phyloP scores from a whole-genome alignment of 192 early-diverging fungal species.

The Coemansia aciculifera region DNA sequence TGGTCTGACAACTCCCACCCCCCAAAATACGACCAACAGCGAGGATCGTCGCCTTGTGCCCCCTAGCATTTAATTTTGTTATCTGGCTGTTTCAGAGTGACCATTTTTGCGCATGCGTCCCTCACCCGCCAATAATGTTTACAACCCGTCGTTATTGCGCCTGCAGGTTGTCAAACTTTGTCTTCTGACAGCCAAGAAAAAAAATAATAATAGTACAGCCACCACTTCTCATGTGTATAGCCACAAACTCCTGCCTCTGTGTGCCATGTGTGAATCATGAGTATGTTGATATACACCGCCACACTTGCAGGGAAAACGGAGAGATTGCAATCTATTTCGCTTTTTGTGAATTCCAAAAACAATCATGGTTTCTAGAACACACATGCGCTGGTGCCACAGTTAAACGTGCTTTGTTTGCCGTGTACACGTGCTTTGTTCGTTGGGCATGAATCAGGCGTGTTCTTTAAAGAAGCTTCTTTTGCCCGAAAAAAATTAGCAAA shows the following conservation, averaged over 20 bases:
- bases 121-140: neutral
- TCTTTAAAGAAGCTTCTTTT: slow-evolving; percentile 8
- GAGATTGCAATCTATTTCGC: neutral
- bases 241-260: neutral
- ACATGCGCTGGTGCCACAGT: slow-evolving; percentile 1
- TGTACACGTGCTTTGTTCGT: slow-evolving; percentile 7
- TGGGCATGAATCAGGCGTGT: neutral
- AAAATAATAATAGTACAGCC: neutral
- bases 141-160: too few relatives aligned
- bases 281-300: neutral
- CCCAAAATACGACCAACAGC: neutral
- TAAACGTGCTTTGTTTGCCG: neutral
- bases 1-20: neutral
- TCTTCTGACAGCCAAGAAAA: neutral
- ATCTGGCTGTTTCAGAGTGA: neutral
- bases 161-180: neutral
- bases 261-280: neutral
- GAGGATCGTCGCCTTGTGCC: slow-evolving; percentile 1
- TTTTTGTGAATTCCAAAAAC: neutral
- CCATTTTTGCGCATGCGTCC: neutral
- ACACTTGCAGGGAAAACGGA: neutral
- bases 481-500: neutral
- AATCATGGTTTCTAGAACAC: neutral
- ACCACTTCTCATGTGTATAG: neutral
- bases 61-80: neutral